Evolutionary conservation across 768 basidiomycete species (phyloP).

Genomic region (Kwoniella mangroviensis): DNA sequence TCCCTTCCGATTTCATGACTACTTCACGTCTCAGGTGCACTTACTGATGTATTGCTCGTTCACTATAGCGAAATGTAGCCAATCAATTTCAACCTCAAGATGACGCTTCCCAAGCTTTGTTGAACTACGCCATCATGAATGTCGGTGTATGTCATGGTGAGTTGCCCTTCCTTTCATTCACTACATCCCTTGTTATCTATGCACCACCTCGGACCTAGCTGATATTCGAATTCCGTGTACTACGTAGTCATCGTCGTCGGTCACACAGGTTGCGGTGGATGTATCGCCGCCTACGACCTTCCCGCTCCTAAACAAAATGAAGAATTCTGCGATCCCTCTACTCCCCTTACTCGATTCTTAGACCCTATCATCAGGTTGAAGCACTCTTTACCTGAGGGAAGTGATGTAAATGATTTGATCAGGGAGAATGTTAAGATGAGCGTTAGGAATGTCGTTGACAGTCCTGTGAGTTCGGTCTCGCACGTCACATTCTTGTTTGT

Average conservation of each 20-base stretch:
- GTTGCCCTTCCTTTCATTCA: no score
- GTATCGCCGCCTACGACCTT: conserved; percentile 59
- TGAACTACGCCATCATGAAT: conserved; percentile 72
- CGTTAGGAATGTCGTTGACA: conserved; percentile 55
- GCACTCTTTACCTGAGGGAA: conserved; percentile 53
- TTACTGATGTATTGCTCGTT: no score
- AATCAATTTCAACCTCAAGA: conserved; percentile 83
- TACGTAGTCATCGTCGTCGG: conserved; percentile 75
- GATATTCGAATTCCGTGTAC: no score
- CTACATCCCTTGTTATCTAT: no score
- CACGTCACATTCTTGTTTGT: no score
- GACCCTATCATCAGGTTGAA: conserved; percentile 67
- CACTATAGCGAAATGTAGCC: conserved; percentile 79
- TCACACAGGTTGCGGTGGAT: conserved; percentile 81
- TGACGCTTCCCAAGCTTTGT: conserved; percentile 70
- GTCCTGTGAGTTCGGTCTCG: conserved; percentile 55
- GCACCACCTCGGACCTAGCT: no score
- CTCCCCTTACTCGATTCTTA: conserved; percentile 73
- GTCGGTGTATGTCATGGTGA: conserved; percentile 78
- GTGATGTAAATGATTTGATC: conserved; percentile 52
- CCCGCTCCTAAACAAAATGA: conserved; percentile 32
- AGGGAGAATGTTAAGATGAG: conserved; percentile 51
- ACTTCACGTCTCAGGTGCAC: no score
- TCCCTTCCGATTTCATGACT: no score
- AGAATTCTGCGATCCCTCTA: conserved; percentile 44